Evolutionary conservation across 768 basidiomycete species (phyloP), one percentile per base, ranked within the genome.

Genomic region (Termitomyces sp.): DNA sequence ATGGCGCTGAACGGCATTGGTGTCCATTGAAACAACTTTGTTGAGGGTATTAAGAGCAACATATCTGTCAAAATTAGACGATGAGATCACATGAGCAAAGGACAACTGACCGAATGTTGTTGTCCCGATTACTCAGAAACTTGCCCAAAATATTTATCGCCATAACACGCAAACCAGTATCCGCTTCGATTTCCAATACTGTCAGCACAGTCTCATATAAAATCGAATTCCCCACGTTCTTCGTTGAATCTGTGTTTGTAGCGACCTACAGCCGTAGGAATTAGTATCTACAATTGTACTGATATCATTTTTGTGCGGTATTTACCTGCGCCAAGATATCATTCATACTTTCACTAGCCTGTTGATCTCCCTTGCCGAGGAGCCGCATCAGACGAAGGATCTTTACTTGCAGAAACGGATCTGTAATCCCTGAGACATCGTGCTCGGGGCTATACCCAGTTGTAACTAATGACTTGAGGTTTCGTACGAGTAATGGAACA

Each of bases 61-160:
- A 72, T 99, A 99, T 52, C 96, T 97, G 66, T 4, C 51, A 14
- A 12, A 33, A n/a, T 48, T 40, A 46, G 12, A 20, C 28, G 40
- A 28, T 13, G 7, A 16, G 5, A 28, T 38, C 41, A 23, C 32
- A 20, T 35, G 23, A 23, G 50, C 55, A n/a, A 58, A 16, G 36
- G 26, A 1, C 20, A 50, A 71, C 81, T 50, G 69, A 96, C 95
- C 96, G 87, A 66, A 99, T 98, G 69, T 98, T 99, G 75, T 99
- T 99, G 70, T 99, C 97, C 36, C 93, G 82, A 74, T 99, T 99
- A 70, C 92, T 89, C 70, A 99, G 77, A 77, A 98, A 98, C 74
- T 98, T 98, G 56, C 97, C 97, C 36, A 99, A 82, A 58, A 98
- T 98, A 71, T 99, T 99, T 73, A 99, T 99, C 0, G 97, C 97